Evolutionary conservation across 768 basidiomycete species (phyloP).

Genomic region (Kwoniella sp.): DNA sequence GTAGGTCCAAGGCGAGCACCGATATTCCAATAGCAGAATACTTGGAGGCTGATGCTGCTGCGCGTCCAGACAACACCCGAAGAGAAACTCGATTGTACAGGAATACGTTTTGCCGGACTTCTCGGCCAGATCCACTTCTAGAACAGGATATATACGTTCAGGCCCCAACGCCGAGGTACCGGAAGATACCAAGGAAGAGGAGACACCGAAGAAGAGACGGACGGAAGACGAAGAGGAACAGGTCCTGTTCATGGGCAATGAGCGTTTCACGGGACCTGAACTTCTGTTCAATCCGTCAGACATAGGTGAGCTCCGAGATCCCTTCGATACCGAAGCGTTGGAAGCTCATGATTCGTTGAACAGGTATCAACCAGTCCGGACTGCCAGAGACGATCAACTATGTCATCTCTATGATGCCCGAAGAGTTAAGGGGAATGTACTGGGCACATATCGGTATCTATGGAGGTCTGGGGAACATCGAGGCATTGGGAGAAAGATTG

Average conservation of each 20-base stretch:
- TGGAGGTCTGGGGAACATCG: slow-evolving; percentile 77
- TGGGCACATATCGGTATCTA: slow-evolving; percentile 91
- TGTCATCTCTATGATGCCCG: slow-evolving; percentile 74
- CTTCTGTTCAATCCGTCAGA: slow-evolving; percentile 85
- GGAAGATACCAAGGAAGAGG: slow-evolving; percentile 33
- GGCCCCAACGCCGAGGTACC: slow-evolving; percentile 43
- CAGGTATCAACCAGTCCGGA: slow-evolving; percentile 79
- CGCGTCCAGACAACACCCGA: slow-evolving; percentile 57
- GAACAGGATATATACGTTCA: slow-evolving; percentile 59
- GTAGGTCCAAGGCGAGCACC: slow-evolving; percentile 59
- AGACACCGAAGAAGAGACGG: not conserved
- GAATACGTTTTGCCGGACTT: slow-evolving; percentile 92
- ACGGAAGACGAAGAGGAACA: slow-evolving; percentile 57
- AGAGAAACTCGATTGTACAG: slow-evolving; percentile 70
- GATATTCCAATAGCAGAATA: not conserved
- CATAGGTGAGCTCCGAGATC: slow-evolving; percentile 64
- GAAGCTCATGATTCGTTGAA: slow-evolving; percentile 3
- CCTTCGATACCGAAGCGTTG: not conserved
- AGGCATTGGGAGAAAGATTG: slow-evolving; percentile 75
- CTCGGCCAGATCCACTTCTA: slow-evolving; percentile 59
- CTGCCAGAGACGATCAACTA: slow-evolving; percentile 72
- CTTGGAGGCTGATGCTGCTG: not conserved
- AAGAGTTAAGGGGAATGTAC: slow-evolving; percentile 86
- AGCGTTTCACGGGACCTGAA: slow-evolving; percentile 91
- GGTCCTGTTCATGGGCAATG: slow-evolving; percentile 82